Conservation (phyloP, 805 yeast species). For the Candida boidinii region DNA sequence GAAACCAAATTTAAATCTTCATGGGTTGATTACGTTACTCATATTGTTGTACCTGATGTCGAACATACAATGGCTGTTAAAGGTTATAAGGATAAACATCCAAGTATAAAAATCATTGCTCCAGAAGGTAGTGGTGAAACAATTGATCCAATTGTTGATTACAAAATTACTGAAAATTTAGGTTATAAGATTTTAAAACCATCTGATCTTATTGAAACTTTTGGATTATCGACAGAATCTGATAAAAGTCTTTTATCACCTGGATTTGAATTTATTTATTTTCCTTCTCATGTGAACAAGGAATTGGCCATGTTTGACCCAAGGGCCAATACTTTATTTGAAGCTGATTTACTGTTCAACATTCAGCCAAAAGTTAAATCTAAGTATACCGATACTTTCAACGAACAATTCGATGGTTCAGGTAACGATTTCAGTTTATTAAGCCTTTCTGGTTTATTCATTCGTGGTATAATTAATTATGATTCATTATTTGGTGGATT, state of each 20-base stretch:
- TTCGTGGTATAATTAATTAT: conserved; percentile 29
- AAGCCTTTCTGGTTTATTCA: too few relatives aligned
- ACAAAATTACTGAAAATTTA: conserved; percentile 24
- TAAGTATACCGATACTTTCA: conserved; percentile 18
- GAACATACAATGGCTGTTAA: conserved; percentile 60
- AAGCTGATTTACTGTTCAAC: conserved; percentile 56
- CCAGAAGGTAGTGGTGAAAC: conserved; percentile 33
- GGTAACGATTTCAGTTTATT: conserved; percentile 32
- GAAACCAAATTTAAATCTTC: too few relatives aligned
- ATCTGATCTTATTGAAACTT: conserved; percentile 23
- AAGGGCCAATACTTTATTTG: conserved; percentile 38
- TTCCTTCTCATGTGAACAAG: conserved; percentile 49
- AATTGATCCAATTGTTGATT: conserved; percentile 30
- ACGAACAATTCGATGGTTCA: conserved; percentile 35
- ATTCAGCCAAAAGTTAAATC: conserved; percentile 39
- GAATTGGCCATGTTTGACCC: conserved; percentile 47
- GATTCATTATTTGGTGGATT: conserved; percentile 13
- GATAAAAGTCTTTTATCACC: conserved; percentile 24
- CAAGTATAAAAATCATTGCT: conserved; percentile 45
- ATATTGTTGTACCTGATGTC: conserved; percentile 51
- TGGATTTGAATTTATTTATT: conserved; percentile 44
- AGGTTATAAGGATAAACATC: conserved; percentile 41
- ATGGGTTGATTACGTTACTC: conserved; percentile 29
- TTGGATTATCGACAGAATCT: conserved; percentile 21
- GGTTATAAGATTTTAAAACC: conserved; percentile 28